Evolutionary conservation across 768 basidiomycete species (phyloP), one percentile per base, ranked within the genome.

Genomic region (Tulasnella sp.): DNA sequence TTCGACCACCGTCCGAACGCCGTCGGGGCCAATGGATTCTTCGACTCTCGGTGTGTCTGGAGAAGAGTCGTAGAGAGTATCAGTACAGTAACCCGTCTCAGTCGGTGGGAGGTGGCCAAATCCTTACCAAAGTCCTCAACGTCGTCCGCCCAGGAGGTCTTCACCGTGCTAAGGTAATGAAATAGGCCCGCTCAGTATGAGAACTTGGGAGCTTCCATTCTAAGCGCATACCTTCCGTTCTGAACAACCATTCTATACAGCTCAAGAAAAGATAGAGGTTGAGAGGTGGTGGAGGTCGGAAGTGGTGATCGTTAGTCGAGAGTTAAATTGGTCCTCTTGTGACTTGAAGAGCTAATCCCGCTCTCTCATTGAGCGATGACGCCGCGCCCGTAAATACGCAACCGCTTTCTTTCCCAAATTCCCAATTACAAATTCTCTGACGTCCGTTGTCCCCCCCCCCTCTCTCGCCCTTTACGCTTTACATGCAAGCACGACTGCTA

Each of bases 81-180:
- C 29, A 48, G 23, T 32, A 35, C 4, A 11, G 20, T 46, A 13
- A 13, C 15, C 46, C n/a, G 26, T 61, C 55, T 35, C 51, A 46
- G 39, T 61, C 20, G 35, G 39, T 23, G 23, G 23, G 37, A 46
- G 16, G n/a, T 37, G 2, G n/a, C 37, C 18, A 7, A 18, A 16
- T n/a, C 3, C 85, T 81, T 80, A 89, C 90, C 92, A 80, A 90
- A 86, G 73, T 93, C 92, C 83, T 93, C 92, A 81, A 93, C 90
- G 79, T 95, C 93, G 84, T 95, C 93, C 57, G 93, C 93, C 93
- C 93, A 95, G 7, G 92, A 93, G 26, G 90, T 93, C 86, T 92
- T 93, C 44, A 74, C 75, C 69, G 71, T 40, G 29, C 77, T 78
- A 75, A 26, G n/a, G 7, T 4, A 55, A 15, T 10, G 35, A 32